Conservation (phyloP, 306 rosid species). For the Casuarina equisetifolia region DNA sequence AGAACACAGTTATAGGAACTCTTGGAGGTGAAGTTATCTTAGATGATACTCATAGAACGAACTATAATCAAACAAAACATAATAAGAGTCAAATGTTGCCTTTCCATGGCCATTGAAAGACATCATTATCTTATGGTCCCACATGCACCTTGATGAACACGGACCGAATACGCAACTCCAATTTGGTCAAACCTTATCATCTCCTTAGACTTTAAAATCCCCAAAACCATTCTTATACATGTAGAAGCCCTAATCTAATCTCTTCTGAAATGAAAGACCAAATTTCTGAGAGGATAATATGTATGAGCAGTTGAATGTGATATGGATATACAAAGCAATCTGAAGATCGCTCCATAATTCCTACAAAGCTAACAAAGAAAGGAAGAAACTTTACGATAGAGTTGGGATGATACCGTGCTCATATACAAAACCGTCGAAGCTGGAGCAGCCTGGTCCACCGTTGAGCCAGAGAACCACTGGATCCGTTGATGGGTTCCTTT, state of each 20-base stretch:
- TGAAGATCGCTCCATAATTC: background rate
- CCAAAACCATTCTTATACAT: background rate
- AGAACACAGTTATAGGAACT: background rate
- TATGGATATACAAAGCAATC: too few species aligned
- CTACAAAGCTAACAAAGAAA: background rate
- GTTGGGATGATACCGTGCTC: constrained; percentile 71
- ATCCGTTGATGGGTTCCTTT: constrained; percentile 71
- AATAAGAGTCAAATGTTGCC: background rate
- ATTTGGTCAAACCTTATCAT: background rate
- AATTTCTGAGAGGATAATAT: background rate
- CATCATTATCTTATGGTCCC: background rate
- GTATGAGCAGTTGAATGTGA: too few species aligned
- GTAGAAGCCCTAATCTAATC: background rate
- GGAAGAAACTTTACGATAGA: background rate
- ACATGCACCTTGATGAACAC: background rate
- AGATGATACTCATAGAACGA: background rate
- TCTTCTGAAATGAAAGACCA: background rate
- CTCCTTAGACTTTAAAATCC: background rate
- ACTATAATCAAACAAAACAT: background rate
- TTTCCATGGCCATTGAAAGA: background rate
- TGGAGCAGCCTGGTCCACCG: constrained; percentile 98
- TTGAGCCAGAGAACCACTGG: constrained; percentile 98
- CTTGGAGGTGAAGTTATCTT: background rate
- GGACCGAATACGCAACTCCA: background rate
- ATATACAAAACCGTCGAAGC: constrained; percentile 93